These are phyloP conservation scores for Tetrapisispora arboricola DNA, from an alignment of 805 yeast genomes.

Conservation along the genomic window DNA sequence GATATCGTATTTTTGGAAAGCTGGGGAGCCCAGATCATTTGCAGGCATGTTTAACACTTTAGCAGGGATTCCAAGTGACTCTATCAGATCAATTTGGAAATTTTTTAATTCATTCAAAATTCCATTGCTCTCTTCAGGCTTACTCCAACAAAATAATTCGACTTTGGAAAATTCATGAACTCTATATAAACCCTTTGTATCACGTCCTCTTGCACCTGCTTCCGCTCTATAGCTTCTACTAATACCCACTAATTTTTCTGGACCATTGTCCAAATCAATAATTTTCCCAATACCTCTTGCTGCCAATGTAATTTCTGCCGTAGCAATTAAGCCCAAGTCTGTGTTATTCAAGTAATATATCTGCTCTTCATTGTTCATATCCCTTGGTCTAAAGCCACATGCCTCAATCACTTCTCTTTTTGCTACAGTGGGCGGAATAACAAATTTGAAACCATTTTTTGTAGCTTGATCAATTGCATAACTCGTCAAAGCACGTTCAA, in stretches of 20 bases:
- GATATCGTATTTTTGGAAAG: constrained; percentile 80
- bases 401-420: constrained; percentile 68
- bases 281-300: constrained; percentile 53
- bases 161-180: constrained; percentile 96
- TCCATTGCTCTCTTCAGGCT: constrained; percentile 33
- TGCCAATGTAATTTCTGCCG: constrained; percentile 92
- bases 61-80: constrained; percentile 65
- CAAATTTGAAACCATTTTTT: constrained; percentile 65
- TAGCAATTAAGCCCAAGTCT: constrained; percentile 68
- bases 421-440: constrained; percentile 80
- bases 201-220: constrained; percentile 93
- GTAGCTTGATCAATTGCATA: constrained; percentile 61
- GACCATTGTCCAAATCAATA: constrained; percentile 36
- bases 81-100: constrained; percentile 56
- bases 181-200: constrained; percentile 82
- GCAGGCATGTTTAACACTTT: constrained; percentile 82
- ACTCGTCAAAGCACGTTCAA: constrained; percentile 85
- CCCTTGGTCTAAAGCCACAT: constrained; percentile 93
- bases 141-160: constrained; percentile 73
- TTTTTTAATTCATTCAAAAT: constrained; percentile 51
- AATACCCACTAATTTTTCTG: constrained; percentile 61
- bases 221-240: constrained; percentile 89
- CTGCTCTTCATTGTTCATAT: constrained; percentile 76
- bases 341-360: constrained; percentile 54
- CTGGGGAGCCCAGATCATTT: constrained; percentile 89